Evolutionary conservation across 345 rosid species (phyloP).

Genomic region (Eucalyptus sp.): DNA sequence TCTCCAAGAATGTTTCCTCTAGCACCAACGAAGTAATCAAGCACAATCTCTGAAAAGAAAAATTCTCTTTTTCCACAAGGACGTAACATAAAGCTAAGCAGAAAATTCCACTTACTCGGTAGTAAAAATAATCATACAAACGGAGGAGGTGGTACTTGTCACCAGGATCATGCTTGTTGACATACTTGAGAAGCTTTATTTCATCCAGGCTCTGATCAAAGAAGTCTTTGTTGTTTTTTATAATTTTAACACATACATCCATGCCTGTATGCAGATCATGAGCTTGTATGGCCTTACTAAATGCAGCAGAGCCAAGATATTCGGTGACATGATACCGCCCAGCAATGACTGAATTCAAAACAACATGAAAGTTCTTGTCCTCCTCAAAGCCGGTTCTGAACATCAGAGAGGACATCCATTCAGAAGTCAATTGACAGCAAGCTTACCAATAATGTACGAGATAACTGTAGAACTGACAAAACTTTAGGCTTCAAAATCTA

Average conservation of each 20-base stretch:
- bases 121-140: constrained; percentile 94
- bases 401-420: background rate
- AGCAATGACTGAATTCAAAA: constrained; percentile 86
- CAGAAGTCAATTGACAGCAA: background rate
- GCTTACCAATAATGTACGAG: background rate
- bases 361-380: constrained; percentile 98
- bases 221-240: constrained; percentile 98
- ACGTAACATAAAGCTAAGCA: background rate
- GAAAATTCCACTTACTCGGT: constrained; percentile 50
- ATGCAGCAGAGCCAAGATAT: constrained; percentile 99
- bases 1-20: background rate
- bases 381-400: constrained; percentile 99
- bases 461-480: background rate
- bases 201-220: constrained; percentile 99
- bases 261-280: constrained; percentile 97
- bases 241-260: constrained; percentile 97
- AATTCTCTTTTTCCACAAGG: background rate
- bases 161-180: constrained; percentile 96
- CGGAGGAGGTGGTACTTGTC: constrained; percentile 97
- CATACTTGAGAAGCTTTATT: constrained; percentile 95
- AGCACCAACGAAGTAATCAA: background rate
- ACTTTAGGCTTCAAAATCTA: background rate
- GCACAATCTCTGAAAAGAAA: background rate
- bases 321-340: constrained; percentile 98
- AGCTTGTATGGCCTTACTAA: constrained; percentile 99